Conservation (phyloP, 1,284 basidiomycete genomes). For the Irpex sp. region DNA sequence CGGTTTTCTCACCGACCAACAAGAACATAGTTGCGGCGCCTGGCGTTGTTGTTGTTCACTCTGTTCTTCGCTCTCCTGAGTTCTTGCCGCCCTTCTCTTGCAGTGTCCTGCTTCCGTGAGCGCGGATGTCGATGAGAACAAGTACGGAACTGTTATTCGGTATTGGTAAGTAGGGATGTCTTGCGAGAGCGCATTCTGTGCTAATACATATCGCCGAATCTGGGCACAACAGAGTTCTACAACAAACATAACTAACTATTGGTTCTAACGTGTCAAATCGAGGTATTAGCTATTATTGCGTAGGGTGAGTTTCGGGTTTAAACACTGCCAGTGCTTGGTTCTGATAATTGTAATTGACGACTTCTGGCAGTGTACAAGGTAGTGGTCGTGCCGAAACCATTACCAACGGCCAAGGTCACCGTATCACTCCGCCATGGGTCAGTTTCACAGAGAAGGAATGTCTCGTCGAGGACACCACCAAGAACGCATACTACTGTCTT, state of each 20-base stretch:
- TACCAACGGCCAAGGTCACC: slow-evolving; percentile 97
- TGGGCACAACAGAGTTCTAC: slow-evolving; percentile 75
- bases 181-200: background rate
- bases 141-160: slow-evolving; percentile 96
- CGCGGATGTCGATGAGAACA: slow-evolving; percentile 65
- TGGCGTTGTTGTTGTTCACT: slow-evolving; percentile 74
- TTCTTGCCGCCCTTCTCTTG: slow-evolving; percentile 73
- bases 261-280: background rate
- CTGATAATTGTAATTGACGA: no score
- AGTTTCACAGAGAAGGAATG: slow-evolving; percentile 93
- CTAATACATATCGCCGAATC: slow-evolving; percentile 53
- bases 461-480: slow-evolving; percentile 85
- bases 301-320: slow-evolving; percentile 55
- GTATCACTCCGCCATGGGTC: slow-evolving; percentile 97
- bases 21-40: slow-evolving; percentile 64
- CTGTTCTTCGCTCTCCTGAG: slow-evolving; percentile 69
- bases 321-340: no score
- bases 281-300: slow-evolving; percentile 76
- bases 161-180: slow-evolving; percentile 79
- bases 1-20: slow-evolving; percentile 52
- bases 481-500: slow-evolving; percentile 92
- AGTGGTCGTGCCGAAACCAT: slow-evolving; percentile 96
- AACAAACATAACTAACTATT: slow-evolving; percentile 26
- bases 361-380: slow-evolving; percentile 81
- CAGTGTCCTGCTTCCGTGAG: slow-evolving; percentile 60